Evolutionary conservation across 495 filamentous ascomycete genomes (phyloP), one percentile per base, ranked within the genome.

Genomic region (Aspergillus indologenus): DNA sequence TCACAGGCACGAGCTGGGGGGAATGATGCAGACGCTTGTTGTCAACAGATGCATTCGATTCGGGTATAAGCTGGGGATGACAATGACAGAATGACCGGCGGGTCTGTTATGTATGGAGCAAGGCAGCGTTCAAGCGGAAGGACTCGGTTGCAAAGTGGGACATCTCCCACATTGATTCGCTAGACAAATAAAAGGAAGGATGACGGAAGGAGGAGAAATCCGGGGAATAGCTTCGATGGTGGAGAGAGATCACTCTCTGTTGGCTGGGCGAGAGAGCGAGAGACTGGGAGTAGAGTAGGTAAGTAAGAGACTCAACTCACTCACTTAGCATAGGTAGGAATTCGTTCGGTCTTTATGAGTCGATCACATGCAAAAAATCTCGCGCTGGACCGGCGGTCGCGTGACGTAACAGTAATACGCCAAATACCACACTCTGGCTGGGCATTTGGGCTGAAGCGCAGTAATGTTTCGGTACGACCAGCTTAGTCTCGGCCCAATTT

Each of bases 351-450:
- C 46, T 65, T 62, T 64, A 12, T 60, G 60, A 57, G 52, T 57
- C 55, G 57, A 76, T 78, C 75, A 78, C 75, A 78, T 78, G 75
- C 68, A 58, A 73, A 77, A 71, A 55, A 50, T 46, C 53, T 56
- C 20, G 34, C 47, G 56, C 45, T 47, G 34, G 11, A 15, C 51
- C 43, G 23, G 49, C 50, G 67, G 68, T 75, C 71, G 70, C 71
- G 71, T 75, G 71, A 73, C 69, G 73, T 76, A 73, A 72, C 54
- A 47, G 46, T 22, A 53, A 53, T 73, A 77, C 74, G 52, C 64
- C 60, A 70, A 65, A 62, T 71, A 71, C 70, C 1, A 8, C 0
- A 22, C 19, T 15, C 24, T 42, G 5, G 15, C 59, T 22, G 21
- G 17, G 44, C 42, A n/a, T 11, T 31, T 3, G n/a, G 22, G 48